Evolutionary conservation across 352 stramenopile species (phyloP), one percentile per base, ranked within the genome.

Genomic region (Hyaloperonospora arabidopsidis): DNA sequence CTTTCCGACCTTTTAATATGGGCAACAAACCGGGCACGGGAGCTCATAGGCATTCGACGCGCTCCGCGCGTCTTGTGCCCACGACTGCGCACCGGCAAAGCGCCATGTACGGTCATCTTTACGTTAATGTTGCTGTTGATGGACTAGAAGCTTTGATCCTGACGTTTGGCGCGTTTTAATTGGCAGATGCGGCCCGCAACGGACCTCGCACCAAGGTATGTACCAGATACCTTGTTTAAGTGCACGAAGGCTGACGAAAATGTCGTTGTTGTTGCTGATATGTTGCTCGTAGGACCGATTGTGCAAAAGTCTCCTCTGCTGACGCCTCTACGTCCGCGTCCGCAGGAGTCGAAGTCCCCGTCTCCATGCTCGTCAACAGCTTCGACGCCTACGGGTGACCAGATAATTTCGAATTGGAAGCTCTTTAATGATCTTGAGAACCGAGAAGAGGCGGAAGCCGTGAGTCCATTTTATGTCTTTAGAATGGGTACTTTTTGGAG

Each of bases 391-490:
- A 73, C 68, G 5, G 67, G 76, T 21, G 82, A 90, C 22, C 72
- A 87, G 18, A 58, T 74, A 45, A 89, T 88, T 38, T 84, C 74
- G 35, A 87, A 89, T 67, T 91, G 80, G 80, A 88, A 93, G 56
- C 67, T 93, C 13, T 93, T 93, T 50, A 91, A 89, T 50, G 80
- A 93, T 57, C 65, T 93, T 12, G 83, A 93, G 57, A 91, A 88
- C 61, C 73, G 79, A 36, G 83, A 93, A 61, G 83, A 93, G 54
- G 74, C 78, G 19, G 76, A 88, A 68, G 81, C 86, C 67, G 78
- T 91, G 53, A 23, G 76, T 68, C 15, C 5, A 5, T 41, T 41
- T 18, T 15, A 15, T 41, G 15, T 5, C 11, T 41, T 41, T 41
- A 3, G 13, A 41, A 41, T 41, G 15, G 11, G 11, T 41, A 5